A percentile compares a stretch with the other conserved stretches of the same genome.
Conservation (phyloP, 140 eudicot species). For the Flaveria floridana region DNA sequence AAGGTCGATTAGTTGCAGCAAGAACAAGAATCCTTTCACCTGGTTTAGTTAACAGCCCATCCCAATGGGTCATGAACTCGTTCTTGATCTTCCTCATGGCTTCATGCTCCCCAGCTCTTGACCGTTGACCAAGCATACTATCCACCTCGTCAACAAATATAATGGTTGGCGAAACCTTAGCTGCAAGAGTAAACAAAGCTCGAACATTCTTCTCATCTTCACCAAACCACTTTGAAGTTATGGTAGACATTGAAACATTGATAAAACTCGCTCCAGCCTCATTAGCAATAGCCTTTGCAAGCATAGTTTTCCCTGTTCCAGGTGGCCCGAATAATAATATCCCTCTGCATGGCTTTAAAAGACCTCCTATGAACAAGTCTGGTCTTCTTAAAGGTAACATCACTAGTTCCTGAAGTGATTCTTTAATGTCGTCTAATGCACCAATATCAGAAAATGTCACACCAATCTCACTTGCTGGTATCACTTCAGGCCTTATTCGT, state of each 20-base stretch:
- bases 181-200: slow-evolving; percentile 83
- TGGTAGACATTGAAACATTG: slow-evolving; percentile 89
- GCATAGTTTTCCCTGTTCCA: slow-evolving; percentile 95
- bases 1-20: slow-evolving; percentile 95
- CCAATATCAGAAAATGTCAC: slow-evolving; percentile 83
- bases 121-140: slow-evolving; percentile 91
- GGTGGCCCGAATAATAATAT: slow-evolving; percentile 91
- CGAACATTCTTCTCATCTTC: slow-evolving; percentile 96
- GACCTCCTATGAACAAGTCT: slow-evolving; percentile 83
- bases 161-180: slow-evolving; percentile 89
- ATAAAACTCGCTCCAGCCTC: slow-evolving; percentile 98
- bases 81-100: slow-evolving; percentile 92
- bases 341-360: slow-evolving; percentile 85
- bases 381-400: slow-evolving; percentile 87
- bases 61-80: slow-evolving; percentile 94
- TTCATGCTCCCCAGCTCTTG: slow-evolving; percentile 92
- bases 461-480: slow-evolving; percentile 83
- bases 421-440: slow-evolving; percentile 78
- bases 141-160: slow-evolving; percentile 96
- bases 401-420: slow-evolving; percentile 85
- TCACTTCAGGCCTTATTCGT: slow-evolving; percentile 84
- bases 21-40: slow-evolving; percentile 88
- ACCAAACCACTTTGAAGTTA: slow-evolving; percentile 95
- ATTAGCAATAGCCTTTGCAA: slow-evolving; percentile 91
- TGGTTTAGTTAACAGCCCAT: slow-evolving; percentile 70